Conservation (phyloP, 2,329 filamentous ascomycete genomes). For the Colletotrichum camelliae region DNA sequence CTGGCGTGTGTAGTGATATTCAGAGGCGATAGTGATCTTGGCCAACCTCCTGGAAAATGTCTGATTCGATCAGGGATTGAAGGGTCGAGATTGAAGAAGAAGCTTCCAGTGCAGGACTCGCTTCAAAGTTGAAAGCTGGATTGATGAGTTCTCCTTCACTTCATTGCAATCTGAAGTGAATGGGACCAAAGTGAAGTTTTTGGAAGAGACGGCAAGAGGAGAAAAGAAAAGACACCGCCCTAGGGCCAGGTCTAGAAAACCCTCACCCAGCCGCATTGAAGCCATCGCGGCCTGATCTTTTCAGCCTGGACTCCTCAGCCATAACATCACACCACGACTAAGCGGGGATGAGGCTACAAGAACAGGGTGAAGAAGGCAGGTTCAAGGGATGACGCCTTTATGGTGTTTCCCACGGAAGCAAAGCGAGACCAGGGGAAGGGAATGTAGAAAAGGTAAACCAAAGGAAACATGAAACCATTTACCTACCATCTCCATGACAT, state of each 20-base stretch:
- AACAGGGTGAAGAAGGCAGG: background rate
- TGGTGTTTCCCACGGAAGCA: background rate
- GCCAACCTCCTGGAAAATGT: background rate
- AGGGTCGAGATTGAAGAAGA: background rate
- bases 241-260: background rate
- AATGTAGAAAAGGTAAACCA: background rate
- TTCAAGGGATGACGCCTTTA: background rate
- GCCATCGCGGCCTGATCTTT: background rate
- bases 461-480: background rate
- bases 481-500: slow-evolving; percentile 46
- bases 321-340: background rate
- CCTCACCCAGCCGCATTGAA: background rate
- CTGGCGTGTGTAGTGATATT: background rate
- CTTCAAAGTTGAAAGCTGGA: no score
- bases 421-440: background rate
- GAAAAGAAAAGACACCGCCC: background rate
- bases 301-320: background rate
- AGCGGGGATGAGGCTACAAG: background rate
- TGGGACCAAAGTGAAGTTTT: background rate
- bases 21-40: background rate
- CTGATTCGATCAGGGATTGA: background rate
- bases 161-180: background rate
- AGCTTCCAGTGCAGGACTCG: background rate
- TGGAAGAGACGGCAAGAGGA: background rate
- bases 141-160: background rate